Base-by-base conservation (phyloP, 352 stramenopile species). In the Pythium chondricola region DNA sequence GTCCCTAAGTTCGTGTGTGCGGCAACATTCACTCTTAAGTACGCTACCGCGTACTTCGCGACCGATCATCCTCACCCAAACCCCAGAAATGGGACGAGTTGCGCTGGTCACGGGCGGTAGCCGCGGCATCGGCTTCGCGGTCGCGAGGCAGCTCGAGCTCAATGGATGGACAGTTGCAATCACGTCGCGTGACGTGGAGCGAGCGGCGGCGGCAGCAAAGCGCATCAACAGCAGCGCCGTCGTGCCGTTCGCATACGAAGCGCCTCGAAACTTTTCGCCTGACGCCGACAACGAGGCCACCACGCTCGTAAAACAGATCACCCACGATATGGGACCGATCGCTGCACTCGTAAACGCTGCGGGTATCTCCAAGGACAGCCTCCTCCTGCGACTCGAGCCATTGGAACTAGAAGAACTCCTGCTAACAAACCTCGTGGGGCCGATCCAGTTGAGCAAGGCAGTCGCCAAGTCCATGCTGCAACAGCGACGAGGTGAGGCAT, bases 31-130 rank as follows among this genome's bases (percentile, higher is more conserved):
- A n/a, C n/a, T n/a, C n/a, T n/a, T 47, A 58, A 50, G 42, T 52
- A 29, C 50, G 41, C n/a, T 33, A 3, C 17, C 20, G 11, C 16
- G 47, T 49, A 48, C 41, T 59, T 44, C 43, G 44, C 18, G 22
- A 46, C 14, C 39, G 10, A 17, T 53, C 22, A 29, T 30, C 37
- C 30, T 17, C 37, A 16, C 43, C 26, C 11, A 14, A 33, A 9
- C 18, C n/a, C 5, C 29, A 24, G 22, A 32, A 35, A 35, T 35
- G 22, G 7, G 26, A 46, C 22, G 40, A 46, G 56, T 65, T 24
- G 81, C 74, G 40, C 65, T 93, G 21, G 78, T 93, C 56, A 93
- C 82, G 16, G 82, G 82, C 47, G 82, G 78, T 17, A 93, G 79
- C 45, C 67, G 76, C 25, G 82, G 82, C 57, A 93, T 93, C 47